A percentile compares a stretch with the other conserved stretches of the same genome.
Conservation (phyloP, 495 filamentous ascomycete genomes). For the Lophiotrema nucula region DNA sequence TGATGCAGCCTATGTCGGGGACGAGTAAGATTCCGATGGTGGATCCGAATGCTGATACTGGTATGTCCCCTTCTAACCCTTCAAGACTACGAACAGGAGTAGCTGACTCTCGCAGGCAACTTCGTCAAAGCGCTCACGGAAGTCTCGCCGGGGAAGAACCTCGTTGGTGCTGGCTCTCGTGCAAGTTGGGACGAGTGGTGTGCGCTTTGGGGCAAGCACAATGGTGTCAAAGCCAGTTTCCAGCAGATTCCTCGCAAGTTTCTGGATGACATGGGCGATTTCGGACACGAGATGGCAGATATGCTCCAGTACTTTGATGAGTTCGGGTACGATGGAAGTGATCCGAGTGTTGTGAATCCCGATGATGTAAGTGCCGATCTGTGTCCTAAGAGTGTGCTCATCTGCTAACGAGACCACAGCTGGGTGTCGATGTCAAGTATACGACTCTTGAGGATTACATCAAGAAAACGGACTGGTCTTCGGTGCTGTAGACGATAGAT, state of each 20-base stretch:
- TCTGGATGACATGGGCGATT: conserved; percentile 25
- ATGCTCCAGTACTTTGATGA: conserved; percentile 39
- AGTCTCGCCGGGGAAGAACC: conserved; percentile 34
- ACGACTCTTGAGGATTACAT: conserved; percentile 40
- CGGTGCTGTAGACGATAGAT: conserved; percentile 11
- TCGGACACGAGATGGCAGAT: conserved; percentile 40
- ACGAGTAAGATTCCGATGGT: conserved; percentile 36
- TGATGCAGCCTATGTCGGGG: conserved; percentile 11
- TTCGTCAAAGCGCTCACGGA: conserved; percentile 39
- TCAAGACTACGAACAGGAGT: too few species aligned
- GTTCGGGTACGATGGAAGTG: conserved; percentile 43
- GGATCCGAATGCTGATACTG: conserved; percentile 38
- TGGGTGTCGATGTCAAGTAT: conserved; percentile 3
- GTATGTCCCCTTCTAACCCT: too few species aligned
- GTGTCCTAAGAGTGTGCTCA: too few species aligned
- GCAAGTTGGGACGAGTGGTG: conserved; percentile 39
- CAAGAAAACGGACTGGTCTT: conserved; percentile 38
- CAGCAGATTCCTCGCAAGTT: conserved; percentile 22
- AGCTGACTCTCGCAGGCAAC: too few species aligned
- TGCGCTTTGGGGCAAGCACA: conserved; percentile 29
- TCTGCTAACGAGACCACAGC: too few species aligned
- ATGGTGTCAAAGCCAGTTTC: conserved; percentile 11
- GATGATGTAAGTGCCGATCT: conserved; percentile 10
- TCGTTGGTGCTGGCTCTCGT: conserved; percentile 36
- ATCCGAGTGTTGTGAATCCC: conserved; percentile 32